Evolutionary conservation across 2,329 filamentous ascomycete species (phyloP).

Genomic region (Cryphonectria nitschkei): DNA sequence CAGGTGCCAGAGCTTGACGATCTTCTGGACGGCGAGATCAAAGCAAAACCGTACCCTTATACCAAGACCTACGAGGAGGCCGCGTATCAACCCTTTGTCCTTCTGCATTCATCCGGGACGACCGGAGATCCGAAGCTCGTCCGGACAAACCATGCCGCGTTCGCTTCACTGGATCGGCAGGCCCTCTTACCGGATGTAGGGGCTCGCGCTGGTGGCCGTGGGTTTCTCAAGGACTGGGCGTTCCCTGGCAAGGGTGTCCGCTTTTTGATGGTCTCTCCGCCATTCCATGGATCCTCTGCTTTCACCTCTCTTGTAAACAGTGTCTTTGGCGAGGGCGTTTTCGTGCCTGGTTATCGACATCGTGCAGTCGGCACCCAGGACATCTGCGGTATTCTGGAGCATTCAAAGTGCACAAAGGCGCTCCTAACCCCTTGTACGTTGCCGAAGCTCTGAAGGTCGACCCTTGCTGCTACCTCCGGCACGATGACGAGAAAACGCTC

Average conservation of each 20-base stretch:
- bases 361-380: slow-evolving; percentile 26
- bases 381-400: slow-evolving; percentile 27
- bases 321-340: slow-evolving; percentile 29
- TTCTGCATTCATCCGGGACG: slow-evolving; percentile 33
- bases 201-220: slow-evolving; percentile 13
- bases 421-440: slow-evolving; percentile 29
- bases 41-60: slow-evolving; percentile 29
- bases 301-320: slow-evolving; percentile 19
- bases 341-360: slow-evolving; percentile 30
- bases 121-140: slow-evolving; percentile 31
- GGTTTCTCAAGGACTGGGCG: slow-evolving; percentile 17
- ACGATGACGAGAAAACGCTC: neutral
- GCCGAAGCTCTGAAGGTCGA: neutral
- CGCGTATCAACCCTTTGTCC: slow-evolving; percentile 24
- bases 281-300: slow-evolving; percentile 31
- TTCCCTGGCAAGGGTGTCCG: slow-evolving; percentile 25
- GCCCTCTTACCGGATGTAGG: slow-evolving; percentile 6
- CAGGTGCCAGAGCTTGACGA: slow-evolving; percentile 30
- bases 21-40: slow-evolving; percentile 18
- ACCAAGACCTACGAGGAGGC: slow-evolving; percentile 31
- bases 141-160: slow-evolving; percentile 15
- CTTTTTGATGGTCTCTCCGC: slow-evolving; percentile 27
- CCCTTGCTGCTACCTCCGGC: neutral
- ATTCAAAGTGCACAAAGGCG: slow-evolving; percentile 26
- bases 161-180: slow-evolving; percentile 13